phyloP scores from a whole-genome alignment of 2,329 filamentous ascomycete genomes.

The Colletotrichum eremochloae region DNA sequence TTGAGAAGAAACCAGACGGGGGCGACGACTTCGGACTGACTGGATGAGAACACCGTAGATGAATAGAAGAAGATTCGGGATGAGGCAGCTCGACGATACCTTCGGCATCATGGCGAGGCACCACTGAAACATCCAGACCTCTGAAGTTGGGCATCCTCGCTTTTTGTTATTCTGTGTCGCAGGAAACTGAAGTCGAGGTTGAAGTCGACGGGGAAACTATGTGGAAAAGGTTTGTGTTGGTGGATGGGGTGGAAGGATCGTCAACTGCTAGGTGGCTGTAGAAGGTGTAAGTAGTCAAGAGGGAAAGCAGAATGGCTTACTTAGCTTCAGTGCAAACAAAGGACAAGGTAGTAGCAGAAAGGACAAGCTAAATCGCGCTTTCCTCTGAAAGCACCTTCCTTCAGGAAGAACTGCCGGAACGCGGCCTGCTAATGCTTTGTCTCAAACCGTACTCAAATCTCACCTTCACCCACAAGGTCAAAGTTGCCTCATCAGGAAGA shows the following conservation, averaged over 20 bases:
- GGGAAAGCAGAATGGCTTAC: not conserved
- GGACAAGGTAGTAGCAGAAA: not conserved
- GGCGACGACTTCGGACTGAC: slow-evolving; percentile 5
- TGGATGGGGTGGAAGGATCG: not conserved
- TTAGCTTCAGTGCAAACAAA: not conserved
- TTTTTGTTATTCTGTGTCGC: not conserved
- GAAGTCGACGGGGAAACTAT: not conserved
- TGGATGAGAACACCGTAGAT: slow-evolving; percentile 46
- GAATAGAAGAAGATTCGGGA: slow-evolving; percentile 63
- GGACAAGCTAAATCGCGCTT: not conserved
- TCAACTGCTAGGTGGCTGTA: not conserved
- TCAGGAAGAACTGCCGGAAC: not conserved
- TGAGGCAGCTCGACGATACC: slow-evolving; percentile 68
- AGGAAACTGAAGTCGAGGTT: not conserved
- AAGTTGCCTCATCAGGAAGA: too few species aligned
- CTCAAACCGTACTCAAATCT: not conserved
- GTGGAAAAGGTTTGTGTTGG: not conserved
- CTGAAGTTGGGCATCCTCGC: slow-evolving; percentile 63
- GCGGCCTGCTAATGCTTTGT: too few species aligned
- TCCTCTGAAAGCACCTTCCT: not conserved
- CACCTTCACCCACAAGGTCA: not conserved
- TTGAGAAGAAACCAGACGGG: slow-evolving; percentile 43
- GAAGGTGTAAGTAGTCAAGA: not conserved
- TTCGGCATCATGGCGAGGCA: slow-evolving; percentile 52
- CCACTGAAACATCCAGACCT: slow-evolving; percentile 62